Conservation (phyloP, 75 land plant genomes). For the Pseudotsuga menziesii region DNA sequence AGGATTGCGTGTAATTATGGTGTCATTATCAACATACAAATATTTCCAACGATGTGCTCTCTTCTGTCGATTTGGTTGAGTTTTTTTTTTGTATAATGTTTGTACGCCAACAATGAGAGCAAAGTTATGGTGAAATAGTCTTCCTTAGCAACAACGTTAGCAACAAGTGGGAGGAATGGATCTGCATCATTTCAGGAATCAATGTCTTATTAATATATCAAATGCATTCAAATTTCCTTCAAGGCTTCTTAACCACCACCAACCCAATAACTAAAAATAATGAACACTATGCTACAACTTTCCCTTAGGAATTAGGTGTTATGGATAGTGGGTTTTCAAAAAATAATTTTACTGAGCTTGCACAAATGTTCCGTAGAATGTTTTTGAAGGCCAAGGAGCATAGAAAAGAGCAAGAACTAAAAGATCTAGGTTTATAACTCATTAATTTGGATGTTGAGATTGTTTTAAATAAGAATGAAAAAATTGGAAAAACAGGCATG, state of each 20-base stretch:
- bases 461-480: conserved; percentile 22
- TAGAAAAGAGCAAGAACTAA: neutral
- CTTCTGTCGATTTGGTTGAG: too few relatives aligned
- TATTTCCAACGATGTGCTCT: too few relatives aligned
- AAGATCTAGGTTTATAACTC: conserved; percentile 11
- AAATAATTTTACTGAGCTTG: neutral
- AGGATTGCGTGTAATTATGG: too few relatives aligned
- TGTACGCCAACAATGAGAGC: too few relatives aligned
- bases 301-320: too few relatives aligned
- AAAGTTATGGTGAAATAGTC: too few relatives aligned
- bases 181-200: neutral
- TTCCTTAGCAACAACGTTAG: too few relatives aligned
- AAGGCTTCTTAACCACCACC: neutral
- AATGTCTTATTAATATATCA: neutral
- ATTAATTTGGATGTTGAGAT: conserved; percentile 24
- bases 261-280: neutral
- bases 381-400: neutral
- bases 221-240: neutral
- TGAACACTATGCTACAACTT: neutral
- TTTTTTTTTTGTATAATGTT: too few relatives aligned
- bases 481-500: conserved; percentile 30
- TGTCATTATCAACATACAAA: too few relatives aligned
- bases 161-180: too few relatives aligned
- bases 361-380: neutral
- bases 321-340: neutral